Evolutionary conservation across 2,329 filamentous ascomycete genomes (phyloP), one percentile per base, ranked within the genome.

Genomic region (Ophiostoma sp.): DNA sequence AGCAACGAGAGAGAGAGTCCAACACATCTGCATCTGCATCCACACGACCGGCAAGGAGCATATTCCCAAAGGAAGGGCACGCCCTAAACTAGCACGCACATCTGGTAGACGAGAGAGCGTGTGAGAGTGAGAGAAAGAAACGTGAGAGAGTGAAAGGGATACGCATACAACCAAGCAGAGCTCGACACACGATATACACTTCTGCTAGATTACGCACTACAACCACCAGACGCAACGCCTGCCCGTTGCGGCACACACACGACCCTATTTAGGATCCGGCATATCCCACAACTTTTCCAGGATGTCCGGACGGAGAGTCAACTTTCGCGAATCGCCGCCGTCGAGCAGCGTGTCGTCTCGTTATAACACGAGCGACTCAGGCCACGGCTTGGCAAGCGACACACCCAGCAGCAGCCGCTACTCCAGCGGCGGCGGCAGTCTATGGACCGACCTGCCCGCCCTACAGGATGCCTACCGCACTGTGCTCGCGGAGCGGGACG

Each of bases 381-480:
- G 79, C 50, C 76, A 79, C 69, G 80, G 79, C 76, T 80, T 80
- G 72, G 78, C 79, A 72, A 81, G 78, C 75, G 79, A 79, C 74
- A 55, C 50, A 12, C n/a, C n/a, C n/a, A 55, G 22, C 50, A 11
- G n/a, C 50, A 69, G 71, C 50, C 69, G 28, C 59, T 36, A 39
- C 39, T 36, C 39, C 22, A 36, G 15, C 77, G 77, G 36, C n/a
- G 50, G 33, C 73, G 76, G 77, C 45, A 77, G 76, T 66, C 76
- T 77, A 48, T 77, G 76, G 61, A 75, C 70, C 64, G 76, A 77
- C 74, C 74, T 79, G 59, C 75, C 75, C 69, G 76, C 76, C n/a
- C 76, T 81, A 12, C 76, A 79, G 71, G 76, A 79, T n/a, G 77
- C 78, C 7, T 76, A 80, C 50, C 74, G 77, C n/a, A 52, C 48